These are phyloP conservation scores for Heterobasidion occidentale DNA, from an alignment of 1,284 basidiomycete species.

Conservation along the genomic window DNA sequence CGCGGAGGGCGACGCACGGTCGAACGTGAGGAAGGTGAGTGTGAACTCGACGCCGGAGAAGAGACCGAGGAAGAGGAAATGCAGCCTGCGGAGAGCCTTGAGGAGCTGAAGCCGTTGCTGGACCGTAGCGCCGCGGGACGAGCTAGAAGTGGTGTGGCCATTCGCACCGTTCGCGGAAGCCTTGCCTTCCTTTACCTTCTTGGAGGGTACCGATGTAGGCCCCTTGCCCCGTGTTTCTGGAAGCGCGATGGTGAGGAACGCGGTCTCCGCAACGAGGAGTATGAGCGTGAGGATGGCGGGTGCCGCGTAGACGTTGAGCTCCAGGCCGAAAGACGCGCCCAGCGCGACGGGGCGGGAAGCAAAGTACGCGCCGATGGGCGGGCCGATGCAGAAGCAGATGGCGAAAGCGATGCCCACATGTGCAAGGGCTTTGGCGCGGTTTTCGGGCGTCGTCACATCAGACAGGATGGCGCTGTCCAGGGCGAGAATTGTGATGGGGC, in stretches of 20 bases:
- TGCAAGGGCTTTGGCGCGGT: constrained; percentile 79
- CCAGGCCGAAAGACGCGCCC: constrained; percentile 48
- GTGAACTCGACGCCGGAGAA: constrained; percentile 94
- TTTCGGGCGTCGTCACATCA: constrained; percentile 73
- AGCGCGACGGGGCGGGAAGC: constrained; percentile 60
- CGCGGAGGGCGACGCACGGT: constrained; percentile 42
- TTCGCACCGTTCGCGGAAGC: constrained; percentile 14
- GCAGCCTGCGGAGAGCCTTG: constrained; percentile 51
- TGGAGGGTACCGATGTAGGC: constrained; percentile 17
- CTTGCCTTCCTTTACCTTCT: constrained; percentile 15
- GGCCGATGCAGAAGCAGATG: constrained; percentile 83
- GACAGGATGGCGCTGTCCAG: constrained; percentile 75
- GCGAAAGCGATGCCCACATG: constrained; percentile 92
- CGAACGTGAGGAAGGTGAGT: constrained; percentile 84
- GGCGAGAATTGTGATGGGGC: background rate
- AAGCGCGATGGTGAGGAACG: constrained; percentile 65
- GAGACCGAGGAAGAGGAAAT: constrained; percentile 78
- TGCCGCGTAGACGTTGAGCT: constrained; percentile 79
- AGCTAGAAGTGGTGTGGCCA: background rate
- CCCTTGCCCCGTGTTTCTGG: constrained; percentile 66
- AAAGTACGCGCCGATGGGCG: constrained; percentile 79
- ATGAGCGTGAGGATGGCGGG: constrained; percentile 75
- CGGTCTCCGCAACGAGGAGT: constrained; percentile 61
- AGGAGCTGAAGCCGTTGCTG: constrained; percentile 45
- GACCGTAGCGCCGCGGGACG: constrained; percentile 25